A percentile compares a stretch with the other conserved stretches of the same genome.
Evolutionary conservation across 148 eudicot species (phyloP).

Genomic region (Camellia lanceoleosa): DNA sequence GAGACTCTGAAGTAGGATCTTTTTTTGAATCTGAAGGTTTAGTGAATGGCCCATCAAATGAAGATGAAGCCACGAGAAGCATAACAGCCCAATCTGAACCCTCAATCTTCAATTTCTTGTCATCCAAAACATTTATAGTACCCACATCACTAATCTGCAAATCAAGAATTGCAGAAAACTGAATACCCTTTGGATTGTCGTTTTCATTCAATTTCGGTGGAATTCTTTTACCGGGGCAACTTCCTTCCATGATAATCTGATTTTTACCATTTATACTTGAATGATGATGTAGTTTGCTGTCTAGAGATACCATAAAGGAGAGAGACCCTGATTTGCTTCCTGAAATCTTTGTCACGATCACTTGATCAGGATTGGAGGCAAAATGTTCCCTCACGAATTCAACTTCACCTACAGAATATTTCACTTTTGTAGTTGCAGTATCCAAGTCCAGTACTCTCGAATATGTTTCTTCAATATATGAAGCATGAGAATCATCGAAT

Average conservation of each 20-base stretch:
- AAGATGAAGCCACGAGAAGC: slow-evolving; percentile 60
- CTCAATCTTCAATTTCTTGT: slow-evolving; percentile 52
- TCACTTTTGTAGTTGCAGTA: slow-evolving; percentile 66
- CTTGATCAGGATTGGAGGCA: slow-evolving; percentile 76
- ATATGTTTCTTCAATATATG: slow-evolving; percentile 42
- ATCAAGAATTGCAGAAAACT: slow-evolving; percentile 60
- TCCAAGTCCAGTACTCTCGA: slow-evolving; percentile 71
- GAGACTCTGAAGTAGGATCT: slow-evolving; percentile 57
- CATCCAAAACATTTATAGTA: slow-evolving; percentile 36
- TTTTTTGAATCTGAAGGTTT: slow-evolving; percentile 57
- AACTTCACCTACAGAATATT: slow-evolving; percentile 51
- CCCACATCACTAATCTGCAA: slow-evolving; percentile 48
- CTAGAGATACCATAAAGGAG: slow-evolving; percentile 63
- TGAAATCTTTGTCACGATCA: slow-evolving; percentile 63
- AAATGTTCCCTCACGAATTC: slow-evolving; percentile 69
- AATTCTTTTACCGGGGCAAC: slow-evolving; percentile 49
- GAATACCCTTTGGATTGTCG: slow-evolving; percentile 57
- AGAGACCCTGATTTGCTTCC: slow-evolving; percentile 55
- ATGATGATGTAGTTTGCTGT: slow-evolving; percentile 53
- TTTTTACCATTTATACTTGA: slow-evolving; percentile 42
- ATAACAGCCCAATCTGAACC: slow-evolving; percentile 65
- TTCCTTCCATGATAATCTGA: slow-evolving; percentile 76
- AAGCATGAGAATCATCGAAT: slow-evolving; percentile 48
- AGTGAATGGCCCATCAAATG: slow-evolving; percentile 67
- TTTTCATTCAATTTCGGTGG: slow-evolving; percentile 27